These are phyloP conservation scores for Chrysochromulina tobinii DNA, from an alignment of 78 protist species.

Conservation along the genomic window DNA sequence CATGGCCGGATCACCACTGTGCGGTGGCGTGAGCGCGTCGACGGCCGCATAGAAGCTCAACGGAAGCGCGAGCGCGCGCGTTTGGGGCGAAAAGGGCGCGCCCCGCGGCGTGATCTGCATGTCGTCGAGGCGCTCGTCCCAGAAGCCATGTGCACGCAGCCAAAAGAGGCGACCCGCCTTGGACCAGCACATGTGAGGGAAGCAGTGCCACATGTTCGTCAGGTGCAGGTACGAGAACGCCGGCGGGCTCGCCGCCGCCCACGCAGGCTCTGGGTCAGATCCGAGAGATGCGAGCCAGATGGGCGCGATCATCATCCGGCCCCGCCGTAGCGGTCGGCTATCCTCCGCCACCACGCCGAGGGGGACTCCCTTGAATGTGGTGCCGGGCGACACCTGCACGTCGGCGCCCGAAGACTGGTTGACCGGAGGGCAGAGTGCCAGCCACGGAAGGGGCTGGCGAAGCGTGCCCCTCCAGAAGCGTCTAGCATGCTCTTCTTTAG, in stretches of 20 bases:
- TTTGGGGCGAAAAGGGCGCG: neutral
- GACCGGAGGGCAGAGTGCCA: neutral
- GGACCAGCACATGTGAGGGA: slow-evolving; percentile 13
- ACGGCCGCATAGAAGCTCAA: neutral
- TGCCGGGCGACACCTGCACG: neutral
- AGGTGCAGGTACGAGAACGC: neutral
- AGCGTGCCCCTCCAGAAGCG: neutral
- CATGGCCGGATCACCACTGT: neutral
- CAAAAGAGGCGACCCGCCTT: slow-evolving; percentile 19
- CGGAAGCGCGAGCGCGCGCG: neutral
- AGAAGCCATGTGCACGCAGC: slow-evolving; percentile 24
- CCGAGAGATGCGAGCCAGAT: slow-evolving; percentile 14
- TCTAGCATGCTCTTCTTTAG: neutral
- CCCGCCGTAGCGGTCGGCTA: neutral
- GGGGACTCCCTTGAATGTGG: neutral
- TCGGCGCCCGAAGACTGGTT: neutral
- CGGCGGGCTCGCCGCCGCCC: neutral
- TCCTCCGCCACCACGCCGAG: neutral
- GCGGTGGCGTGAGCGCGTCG: neutral
- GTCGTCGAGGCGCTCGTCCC: neutral
- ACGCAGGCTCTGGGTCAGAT: neutral
- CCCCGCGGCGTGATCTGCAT: neutral
- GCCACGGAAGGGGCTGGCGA: neutral
- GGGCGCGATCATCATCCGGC: neutral
- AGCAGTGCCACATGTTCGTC: slow-evolving; percentile 17